Conservation (phyloP, 257 asterid species). For the Primulina eburnea region DNA sequence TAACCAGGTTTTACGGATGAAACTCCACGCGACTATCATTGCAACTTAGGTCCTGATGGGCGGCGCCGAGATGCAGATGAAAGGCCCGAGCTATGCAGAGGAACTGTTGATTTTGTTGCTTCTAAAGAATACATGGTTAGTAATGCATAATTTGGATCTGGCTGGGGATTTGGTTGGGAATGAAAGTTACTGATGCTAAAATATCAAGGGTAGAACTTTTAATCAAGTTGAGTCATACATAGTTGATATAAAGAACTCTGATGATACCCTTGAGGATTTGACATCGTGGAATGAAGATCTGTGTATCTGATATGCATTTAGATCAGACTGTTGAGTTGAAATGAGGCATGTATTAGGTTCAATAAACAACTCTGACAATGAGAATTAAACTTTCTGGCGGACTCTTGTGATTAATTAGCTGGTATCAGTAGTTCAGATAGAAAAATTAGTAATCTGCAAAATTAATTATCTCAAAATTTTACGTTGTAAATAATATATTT, state of each 20-base stretch:
- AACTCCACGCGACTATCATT: conserved; percentile 96
- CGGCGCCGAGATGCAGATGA: conserved; percentile 99
- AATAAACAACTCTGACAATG: conserved; percentile 12
- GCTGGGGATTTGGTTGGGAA: conserved; percentile 12
- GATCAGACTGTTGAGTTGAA: conserved; percentile 5
- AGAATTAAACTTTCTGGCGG: conserved; percentile 23
- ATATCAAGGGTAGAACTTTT: conserved; percentile 6
- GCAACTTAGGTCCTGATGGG: conserved; percentile 99
- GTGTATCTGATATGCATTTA: background rate
- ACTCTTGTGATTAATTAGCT: background rate
- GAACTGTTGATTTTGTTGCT: conserved; percentile 98
- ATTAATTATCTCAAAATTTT: background rate
- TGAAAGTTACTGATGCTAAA: conserved; percentile 20
- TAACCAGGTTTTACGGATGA: conserved; percentile 83
- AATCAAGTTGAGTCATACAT: conserved; percentile 6
- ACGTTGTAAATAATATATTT: background rate
- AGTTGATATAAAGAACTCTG: conserved; percentile 8
- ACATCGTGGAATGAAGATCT: conserved; percentile 6
- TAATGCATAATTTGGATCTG: conserved; percentile 26
- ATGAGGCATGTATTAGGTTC: conserved; percentile 1
- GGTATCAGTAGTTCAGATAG: background rate
- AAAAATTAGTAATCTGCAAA: background rate
- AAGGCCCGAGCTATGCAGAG: conserved; percentile 95
- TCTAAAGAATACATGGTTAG: conserved; percentile 89
- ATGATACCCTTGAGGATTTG: conserved; percentile 7